These are phyloP conservation scores for Penicillium fuscoglaucum DNA, from an alignment of 2,329 filamentous ascomycete species.

Conservation along the genomic window DNA sequence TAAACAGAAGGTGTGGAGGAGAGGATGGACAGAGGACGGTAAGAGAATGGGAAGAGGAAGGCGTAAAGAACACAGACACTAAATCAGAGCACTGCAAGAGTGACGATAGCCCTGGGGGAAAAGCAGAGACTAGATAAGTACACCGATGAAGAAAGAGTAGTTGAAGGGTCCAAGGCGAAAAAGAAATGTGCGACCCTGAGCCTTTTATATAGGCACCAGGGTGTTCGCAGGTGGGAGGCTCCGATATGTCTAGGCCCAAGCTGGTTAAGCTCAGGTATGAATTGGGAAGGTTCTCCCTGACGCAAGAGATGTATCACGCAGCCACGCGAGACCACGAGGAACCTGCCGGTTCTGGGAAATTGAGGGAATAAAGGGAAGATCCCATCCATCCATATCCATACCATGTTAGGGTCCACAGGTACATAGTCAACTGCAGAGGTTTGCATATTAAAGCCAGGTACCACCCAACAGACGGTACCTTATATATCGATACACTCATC, in stretches of 20 bases:
- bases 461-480: background rate
- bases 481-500: background rate
- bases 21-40: background rate
- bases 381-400: background rate
- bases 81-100: background rate
- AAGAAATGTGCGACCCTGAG: background rate
- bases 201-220: background rate
- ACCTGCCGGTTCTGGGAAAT: background rate
- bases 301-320: background rate
- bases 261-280: background rate
- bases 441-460: slow-evolving; percentile 7
- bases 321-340: slow-evolving; percentile 5
- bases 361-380: slow-evolving; percentile 7
- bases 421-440: slow-evolving; percentile 4
- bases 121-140: background rate
- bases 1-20: background rate
- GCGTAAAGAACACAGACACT: background rate
- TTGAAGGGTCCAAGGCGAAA: background rate
- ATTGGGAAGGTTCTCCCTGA: slow-evolving; percentile 8
- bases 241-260: background rate
- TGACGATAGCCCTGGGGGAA: background rate
- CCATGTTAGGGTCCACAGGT: background rate
- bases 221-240: background rate
- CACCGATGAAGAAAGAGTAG: background rate
- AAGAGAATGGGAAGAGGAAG: background rate